These are phyloP conservation scores for Crucihimalaya himalaica DNA, from an alignment of 345 rosid genomes.

Conservation along the genomic window DNA sequence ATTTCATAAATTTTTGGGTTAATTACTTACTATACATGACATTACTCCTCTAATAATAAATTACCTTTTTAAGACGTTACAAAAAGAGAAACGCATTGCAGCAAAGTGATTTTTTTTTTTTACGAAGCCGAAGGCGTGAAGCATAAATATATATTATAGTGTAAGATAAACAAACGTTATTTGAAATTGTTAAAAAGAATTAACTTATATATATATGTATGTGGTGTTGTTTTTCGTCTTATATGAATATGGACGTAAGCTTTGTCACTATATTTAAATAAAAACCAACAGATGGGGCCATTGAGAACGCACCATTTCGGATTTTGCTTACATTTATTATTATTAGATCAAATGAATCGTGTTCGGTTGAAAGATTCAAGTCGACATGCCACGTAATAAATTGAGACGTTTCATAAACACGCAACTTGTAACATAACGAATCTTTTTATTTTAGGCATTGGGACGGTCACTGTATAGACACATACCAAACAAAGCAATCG, in stretches of 20 bases:
- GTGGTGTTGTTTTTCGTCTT: not conserved
- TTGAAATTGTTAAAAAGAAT: not conserved
- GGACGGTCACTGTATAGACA: constrained; percentile 24
- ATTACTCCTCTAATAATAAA: not conserved
- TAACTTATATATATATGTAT: not conserved
- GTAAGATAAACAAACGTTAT: not conserved
- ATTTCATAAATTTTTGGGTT: not conserved
- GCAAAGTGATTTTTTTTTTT: not conserved
- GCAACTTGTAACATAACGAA: constrained; percentile 20
- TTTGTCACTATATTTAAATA: not conserved
- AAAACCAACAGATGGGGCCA: not conserved
- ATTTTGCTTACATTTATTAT: not conserved
- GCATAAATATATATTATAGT: no score
- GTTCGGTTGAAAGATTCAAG: constrained; percentile 31
- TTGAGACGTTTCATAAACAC: constrained; percentile 30
- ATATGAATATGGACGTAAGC: not conserved
- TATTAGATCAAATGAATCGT: constrained; percentile 14
- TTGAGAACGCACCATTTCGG: constrained; percentile 7
- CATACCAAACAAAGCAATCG: constrained; percentile 31
- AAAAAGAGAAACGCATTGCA: not conserved
- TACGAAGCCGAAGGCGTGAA: not conserved
- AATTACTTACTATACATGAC: not conserved
- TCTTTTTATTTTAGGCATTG: constrained; percentile 9
- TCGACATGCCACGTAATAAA: constrained; percentile 15
- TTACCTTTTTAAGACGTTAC: not conserved